Percentiles rank a stretch among this genome's conserved stretches.
phyloP scores from a whole-genome alignment of 192 early-diverging fungal species.

The Cladochytrium replicatum region DNA sequence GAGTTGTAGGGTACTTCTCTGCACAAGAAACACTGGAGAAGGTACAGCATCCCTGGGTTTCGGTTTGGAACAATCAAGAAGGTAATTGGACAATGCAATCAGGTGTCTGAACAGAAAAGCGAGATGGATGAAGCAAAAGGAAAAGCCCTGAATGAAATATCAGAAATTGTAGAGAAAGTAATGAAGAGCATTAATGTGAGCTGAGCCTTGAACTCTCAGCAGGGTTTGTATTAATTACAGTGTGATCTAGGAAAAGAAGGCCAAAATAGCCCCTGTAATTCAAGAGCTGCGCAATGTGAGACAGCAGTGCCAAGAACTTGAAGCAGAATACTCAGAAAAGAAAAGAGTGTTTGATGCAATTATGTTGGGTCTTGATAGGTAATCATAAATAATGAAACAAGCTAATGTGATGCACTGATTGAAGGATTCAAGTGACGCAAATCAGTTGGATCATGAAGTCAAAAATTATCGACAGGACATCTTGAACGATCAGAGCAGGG shows the following conservation, averaged over 20 bases:
- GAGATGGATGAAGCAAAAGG: conserved; percentile 50
- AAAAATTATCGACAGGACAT: conserved; percentile 36
- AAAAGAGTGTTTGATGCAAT: conserved; percentile 44
- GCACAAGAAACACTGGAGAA: conserved; percentile 41
- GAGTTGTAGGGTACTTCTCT: conserved; percentile 16
- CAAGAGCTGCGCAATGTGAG: conserved; percentile 38
- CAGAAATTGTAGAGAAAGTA: conserved; percentile 37
- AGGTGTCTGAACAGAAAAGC: conserved; percentile 45
- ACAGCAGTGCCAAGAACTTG: conserved; percentile 30
- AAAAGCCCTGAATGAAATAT: conserved; percentile 40
- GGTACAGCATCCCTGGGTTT: conserved; percentile 1
- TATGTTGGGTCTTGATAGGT: conserved; percentile 46
- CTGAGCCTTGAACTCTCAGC: not conserved
- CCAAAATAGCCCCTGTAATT: conserved; percentile 38
- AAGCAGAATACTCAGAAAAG: conserved; percentile 43
- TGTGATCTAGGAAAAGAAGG: conserved; percentile 36
- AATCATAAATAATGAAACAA: not conserved
- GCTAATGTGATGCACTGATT: not conserved
- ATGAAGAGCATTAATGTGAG: conserved; percentile 37
- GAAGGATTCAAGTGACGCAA: conserved; percentile 28
- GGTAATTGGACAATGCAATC: not conserved
- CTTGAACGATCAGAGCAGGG: conserved; percentile 32
- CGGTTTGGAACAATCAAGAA: conserved; percentile 4
- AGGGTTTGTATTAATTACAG: not conserved
- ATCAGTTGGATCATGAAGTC: conserved; percentile 33